Percentiles rank a stretch among this genome's conserved stretches.
These are phyloP conservation scores for Coprinopsis cinerea DNA, from an alignment of 768 basidiomycete species.

Conservation along the genomic window DNA sequence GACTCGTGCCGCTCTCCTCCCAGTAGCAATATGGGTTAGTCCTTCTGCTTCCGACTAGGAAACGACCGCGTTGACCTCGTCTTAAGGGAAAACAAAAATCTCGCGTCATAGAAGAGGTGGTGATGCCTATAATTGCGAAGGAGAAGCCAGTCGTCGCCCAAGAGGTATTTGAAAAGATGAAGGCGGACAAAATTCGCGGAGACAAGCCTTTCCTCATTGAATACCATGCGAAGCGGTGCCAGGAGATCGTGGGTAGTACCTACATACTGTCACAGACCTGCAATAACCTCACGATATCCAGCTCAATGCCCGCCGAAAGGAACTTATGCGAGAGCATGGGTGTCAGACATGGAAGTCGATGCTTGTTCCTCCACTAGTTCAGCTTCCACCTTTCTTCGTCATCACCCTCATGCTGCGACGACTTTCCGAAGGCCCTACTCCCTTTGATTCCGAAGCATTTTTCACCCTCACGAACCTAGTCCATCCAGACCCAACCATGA, in stretches of 20 bases:
- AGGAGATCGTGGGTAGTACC: conserved; percentile 38
- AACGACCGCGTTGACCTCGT: conserved; percentile 10
- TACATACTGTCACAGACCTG: not conserved
- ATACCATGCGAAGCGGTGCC: conserved; percentile 42
- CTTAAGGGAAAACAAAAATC: conserved; percentile 55
- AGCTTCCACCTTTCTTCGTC: conserved; percentile 70
- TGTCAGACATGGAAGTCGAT: conserved; percentile 57
- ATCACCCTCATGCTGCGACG: conserved; percentile 52
- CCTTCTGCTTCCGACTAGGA: not conserved
- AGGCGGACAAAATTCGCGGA: conserved; percentile 44
- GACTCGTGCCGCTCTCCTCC: conserved; percentile 58
- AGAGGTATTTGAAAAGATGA: conserved; percentile 48
- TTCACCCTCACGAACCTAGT: conserved; percentile 64
- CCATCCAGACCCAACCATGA: conserved; percentile 65
- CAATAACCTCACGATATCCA: conserved; percentile 20
- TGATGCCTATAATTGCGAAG: conserved; percentile 49
- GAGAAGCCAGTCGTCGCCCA: conserved; percentile 39
- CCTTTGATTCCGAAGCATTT: conserved; percentile 74
- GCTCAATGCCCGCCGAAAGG: conserved; percentile 50
- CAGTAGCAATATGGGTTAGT: conserved; percentile 73
- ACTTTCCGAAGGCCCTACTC: conserved; percentile 53
- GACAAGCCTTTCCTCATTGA: conserved; percentile 46
- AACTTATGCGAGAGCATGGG: conserved; percentile 52
- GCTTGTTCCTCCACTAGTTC: conserved; percentile 53
- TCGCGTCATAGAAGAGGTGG: conserved; percentile 54